Evolutionary conservation across 1,139 yeast species (phyloP), one percentile per base, ranked within the genome.

Genomic region (Magnusiomyces magnusii): DNA sequence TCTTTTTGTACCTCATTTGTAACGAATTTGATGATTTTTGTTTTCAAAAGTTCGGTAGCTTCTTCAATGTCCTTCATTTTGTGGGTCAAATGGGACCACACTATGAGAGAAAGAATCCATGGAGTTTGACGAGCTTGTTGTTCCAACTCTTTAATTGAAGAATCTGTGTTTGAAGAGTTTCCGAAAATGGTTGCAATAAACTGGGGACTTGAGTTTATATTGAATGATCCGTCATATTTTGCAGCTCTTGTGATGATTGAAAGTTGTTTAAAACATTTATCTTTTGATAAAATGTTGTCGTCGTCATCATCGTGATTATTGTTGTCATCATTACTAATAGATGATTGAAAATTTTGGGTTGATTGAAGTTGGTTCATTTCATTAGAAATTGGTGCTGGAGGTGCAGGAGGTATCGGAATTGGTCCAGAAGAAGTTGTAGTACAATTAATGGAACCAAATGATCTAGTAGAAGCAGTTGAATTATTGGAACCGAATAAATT

Each of bases 181-280:
- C 23, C 36, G 41, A 52, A 51, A 1, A 56, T 9, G 2, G 27
- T 10, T 21, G 10, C 24, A 1, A 52, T 17, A 2, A 57, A 51
- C 21, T 25, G n/a, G n/a, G n/a, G n/a, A n/a, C n/a, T 28, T 39
- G 17, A 9, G 25, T 28, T 27, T 13, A 31, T 39, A 7, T 28
- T 21, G 21, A 55, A 58, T 5, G 57, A 58, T 23, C 60, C 57
- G 23, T 58, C 41, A 34, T 51, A 58, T 50, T 57, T 54, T 13
- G 50, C 19, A 15, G 36, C 36, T 21, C 51, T 51, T 25, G 55
- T 56, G 10, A 57, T 51, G 2, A 21, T 27, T 2, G 47, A 44
- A 3, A 57, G 51, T 5, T 31, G 36, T 31, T 31, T 13, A 31
- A 31, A 31, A 31, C 10, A 31, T 31, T 13, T 7, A 31, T 7